phyloP scores from a whole-genome alignment of 1,139 yeast genomes.

The Yamadazyma buinensis region DNA sequence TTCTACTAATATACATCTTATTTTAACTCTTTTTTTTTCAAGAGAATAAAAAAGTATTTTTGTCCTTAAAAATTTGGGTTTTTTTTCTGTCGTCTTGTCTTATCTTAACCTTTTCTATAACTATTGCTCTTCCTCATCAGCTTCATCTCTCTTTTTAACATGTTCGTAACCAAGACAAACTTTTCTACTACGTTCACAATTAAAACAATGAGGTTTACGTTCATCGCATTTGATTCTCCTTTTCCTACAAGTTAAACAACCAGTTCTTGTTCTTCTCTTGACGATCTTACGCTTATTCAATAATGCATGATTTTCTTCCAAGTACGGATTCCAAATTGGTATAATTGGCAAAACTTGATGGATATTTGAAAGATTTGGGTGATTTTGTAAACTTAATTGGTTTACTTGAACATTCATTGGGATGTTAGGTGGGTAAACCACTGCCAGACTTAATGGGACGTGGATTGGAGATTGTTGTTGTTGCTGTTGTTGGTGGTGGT shows the following conservation, averaged over 20 bases:
- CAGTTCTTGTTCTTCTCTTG: slow-evolving; percentile 63
- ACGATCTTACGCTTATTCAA: slow-evolving; percentile 41
- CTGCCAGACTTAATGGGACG: too few relatives aligned
- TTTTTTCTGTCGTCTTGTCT: background rate
- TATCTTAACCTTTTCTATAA: background rate
- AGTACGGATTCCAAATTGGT: slow-evolving; percentile 12
- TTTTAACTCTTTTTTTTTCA: background rate
- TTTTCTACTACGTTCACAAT: slow-evolving; percentile 69
- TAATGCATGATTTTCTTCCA: slow-evolving; percentile 18
- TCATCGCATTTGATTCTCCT: slow-evolving; percentile 76
- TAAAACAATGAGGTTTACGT: slow-evolving; percentile 66
- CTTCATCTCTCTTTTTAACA: slow-evolving; percentile 16
- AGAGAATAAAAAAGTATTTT: too few relatives aligned
- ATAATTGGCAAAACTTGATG: slow-evolving; percentile 2
- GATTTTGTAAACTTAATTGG: background rate
- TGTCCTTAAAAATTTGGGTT: too few relatives aligned
- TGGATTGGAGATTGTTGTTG: background rate
- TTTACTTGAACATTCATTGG: too few relatives aligned
- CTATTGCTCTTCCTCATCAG: slow-evolving; percentile 4
- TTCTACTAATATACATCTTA: background rate
- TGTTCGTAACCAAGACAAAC: slow-evolving; percentile 65
- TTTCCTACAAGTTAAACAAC: slow-evolving; percentile 70
- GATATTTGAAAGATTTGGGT: background rate
- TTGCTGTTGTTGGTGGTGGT: background rate
- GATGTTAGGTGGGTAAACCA: too few relatives aligned